Percentiles rank a stretch among this genome's conserved stretches.
Evolutionary conservation across 2,329 filamentous ascomycete genomes (phyloP).

Genomic region (Dryadomyces quercivorus): DNA sequence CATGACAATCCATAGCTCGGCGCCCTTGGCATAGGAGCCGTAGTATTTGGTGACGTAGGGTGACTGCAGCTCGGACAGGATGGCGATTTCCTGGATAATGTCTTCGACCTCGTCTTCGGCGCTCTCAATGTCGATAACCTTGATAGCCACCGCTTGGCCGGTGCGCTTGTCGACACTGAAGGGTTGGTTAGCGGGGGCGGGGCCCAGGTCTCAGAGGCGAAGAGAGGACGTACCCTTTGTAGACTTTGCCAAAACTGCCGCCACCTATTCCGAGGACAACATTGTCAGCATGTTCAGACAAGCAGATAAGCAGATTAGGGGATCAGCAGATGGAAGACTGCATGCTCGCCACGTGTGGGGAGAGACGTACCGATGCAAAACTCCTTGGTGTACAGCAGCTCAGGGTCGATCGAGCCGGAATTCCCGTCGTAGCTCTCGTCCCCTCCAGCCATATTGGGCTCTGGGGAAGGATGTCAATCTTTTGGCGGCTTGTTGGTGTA

Average conservation of each 20-base stretch:
- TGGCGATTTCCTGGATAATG: slow-evolving; percentile 97
- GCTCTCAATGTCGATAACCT: slow-evolving; percentile 97
- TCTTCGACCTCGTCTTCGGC: slow-evolving; percentile 99
- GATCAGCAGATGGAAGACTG: neutral
- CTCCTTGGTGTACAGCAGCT: slow-evolving; percentile 86
- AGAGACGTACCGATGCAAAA: slow-evolving; percentile 62
- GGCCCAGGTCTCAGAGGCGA: neutral
- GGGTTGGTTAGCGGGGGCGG: slow-evolving; percentile 5
- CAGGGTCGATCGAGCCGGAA: slow-evolving; percentile 62
- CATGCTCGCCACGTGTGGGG: neutral
- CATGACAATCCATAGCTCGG: slow-evolving; percentile 99
- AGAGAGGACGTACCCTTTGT: slow-evolving; percentile 62
- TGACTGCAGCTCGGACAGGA: slow-evolving; percentile 89
- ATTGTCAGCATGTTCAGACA: slow-evolving; percentile 12
- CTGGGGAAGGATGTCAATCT: no score
- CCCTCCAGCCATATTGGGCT: slow-evolving; percentile 5
- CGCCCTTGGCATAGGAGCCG: slow-evolving; percentile 90
- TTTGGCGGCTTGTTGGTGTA: no score
- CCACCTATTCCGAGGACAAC: slow-evolving; percentile 46
- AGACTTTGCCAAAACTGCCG: slow-evolving; percentile 96
- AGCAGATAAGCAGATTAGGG: no score
- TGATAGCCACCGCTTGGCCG: slow-evolving; percentile 91
- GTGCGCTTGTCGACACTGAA: slow-evolving; percentile 82
- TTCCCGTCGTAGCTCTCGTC: slow-evolving; percentile 23
- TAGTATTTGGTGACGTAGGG: slow-evolving; percentile 97